These are phyloP conservation scores for Rhododendron ferrugineum DNA, from an alignment of 148 eudicot genomes.

Conservation along the genomic window DNA sequence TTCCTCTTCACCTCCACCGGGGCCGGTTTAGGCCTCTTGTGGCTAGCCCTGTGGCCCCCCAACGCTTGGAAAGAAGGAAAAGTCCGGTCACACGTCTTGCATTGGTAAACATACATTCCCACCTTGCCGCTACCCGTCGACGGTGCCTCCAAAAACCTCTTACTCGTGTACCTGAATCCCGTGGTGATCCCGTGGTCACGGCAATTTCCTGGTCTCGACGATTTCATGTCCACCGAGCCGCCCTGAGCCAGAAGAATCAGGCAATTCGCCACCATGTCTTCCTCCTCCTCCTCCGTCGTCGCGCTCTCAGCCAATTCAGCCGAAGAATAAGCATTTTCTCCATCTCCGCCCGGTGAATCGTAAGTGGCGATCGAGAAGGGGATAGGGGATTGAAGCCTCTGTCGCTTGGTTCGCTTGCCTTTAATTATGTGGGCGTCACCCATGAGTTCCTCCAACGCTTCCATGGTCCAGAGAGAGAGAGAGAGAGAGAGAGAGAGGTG, in stretches of 20 bases:
- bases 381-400: slow-evolving; percentile 42
- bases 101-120: slow-evolving; percentile 42
- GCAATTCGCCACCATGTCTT: slow-evolving; percentile 52
- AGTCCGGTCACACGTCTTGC: slow-evolving; percentile 54
- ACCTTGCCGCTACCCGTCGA: slow-evolving; percentile 22
- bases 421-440: slow-evolving; percentile 24
- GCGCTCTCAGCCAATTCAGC: slow-evolving; percentile 14
- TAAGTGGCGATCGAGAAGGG: slow-evolving; percentile 29
- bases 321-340: background rate
- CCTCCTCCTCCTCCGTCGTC: slow-evolving; percentile 34
- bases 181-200: background rate
- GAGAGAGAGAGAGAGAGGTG: background rate
- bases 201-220: background rate
- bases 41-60: slow-evolving; percentile 67
- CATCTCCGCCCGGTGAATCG: background rate
- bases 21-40: slow-evolving; percentile 40
- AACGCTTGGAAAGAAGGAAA: slow-evolving; percentile 66
- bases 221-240: background rate
- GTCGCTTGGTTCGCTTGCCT: slow-evolving; percentile 54
- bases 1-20: background rate
- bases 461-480: background rate
- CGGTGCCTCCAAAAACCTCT: background rate
- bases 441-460: slow-evolving; percentile 11
- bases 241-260: slow-evolving; percentile 52
- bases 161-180: background rate